Conservation (phyloP, 2,329 filamentous ascomycete species). For the Arthroderma sp. region DNA sequence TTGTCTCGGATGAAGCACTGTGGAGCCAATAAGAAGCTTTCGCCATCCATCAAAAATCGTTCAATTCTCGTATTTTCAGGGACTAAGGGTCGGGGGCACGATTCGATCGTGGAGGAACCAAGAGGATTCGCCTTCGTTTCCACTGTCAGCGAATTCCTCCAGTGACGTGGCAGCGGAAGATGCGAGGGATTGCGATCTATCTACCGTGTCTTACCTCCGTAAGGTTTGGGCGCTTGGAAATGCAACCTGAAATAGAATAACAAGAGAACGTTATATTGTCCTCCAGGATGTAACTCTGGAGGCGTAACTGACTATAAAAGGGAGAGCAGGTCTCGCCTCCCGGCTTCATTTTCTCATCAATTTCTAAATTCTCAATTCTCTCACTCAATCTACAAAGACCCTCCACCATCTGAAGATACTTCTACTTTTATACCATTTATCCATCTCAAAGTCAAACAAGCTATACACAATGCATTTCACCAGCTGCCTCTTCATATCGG, state of each 20-base stretch:
- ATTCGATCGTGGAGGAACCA: neutral
- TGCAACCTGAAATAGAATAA: constrained; percentile 1
- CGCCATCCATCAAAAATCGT: neutral
- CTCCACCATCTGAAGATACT: neutral
- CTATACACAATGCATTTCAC: neutral
- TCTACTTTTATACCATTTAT: neutral
- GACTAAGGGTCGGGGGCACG: neutral
- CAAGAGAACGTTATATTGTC: neutral
- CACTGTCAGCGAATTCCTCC: neutral
- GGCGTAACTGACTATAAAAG: neutral
- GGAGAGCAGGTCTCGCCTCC: neutral
- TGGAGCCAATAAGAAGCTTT: neutral
- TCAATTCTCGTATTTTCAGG: neutral
- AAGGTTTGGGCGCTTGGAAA: neutral
- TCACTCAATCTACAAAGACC: neutral
- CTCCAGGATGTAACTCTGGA: neutral
- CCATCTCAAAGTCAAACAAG: neutral
- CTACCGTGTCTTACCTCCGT: neutral
- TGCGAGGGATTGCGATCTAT: neutral
- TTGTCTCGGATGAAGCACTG: neutral
- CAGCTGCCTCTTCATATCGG: neutral
- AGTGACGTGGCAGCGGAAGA: neutral
- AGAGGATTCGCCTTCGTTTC: neutral
- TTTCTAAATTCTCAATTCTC: neutral
- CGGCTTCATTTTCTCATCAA: neutral